These are phyloP conservation scores for Takashimella koratensis DNA, from an alignment of 1,284 basidiomycete genomes.

Conservation along the genomic window DNA sequence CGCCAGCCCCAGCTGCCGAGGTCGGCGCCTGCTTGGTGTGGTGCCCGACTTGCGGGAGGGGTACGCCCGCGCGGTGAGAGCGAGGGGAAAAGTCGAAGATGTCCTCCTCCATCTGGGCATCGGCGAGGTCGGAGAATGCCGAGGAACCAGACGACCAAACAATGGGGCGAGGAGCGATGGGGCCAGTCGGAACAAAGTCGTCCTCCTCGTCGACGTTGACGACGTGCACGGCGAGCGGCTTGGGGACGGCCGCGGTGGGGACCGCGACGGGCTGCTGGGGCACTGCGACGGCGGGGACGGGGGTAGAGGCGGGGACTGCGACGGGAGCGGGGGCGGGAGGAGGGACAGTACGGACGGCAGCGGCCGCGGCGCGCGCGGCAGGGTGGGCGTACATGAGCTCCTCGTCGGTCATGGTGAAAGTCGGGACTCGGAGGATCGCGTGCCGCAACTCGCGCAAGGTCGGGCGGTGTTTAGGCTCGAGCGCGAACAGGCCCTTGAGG, in stretches of 20 bases:
- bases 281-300: background rate
- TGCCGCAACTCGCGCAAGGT: slow-evolving; percentile 61
- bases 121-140: slow-evolving; percentile 7
- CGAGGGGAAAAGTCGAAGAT: slow-evolving; percentile 10
- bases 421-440: slow-evolving; percentile 58
- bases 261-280: background rate
- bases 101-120: slow-evolving; percentile 15
- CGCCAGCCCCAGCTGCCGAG: background rate
- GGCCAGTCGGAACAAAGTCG: background rate
- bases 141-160: slow-evolving; percentile 7
- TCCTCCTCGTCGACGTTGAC: background rate
- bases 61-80: background rate
- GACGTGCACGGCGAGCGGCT: background rate
- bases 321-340: background rate
- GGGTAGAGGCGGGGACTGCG: background rate
- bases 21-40: background rate
- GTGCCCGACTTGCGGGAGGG: background rate
- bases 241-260: background rate
- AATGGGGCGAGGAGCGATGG: background rate
- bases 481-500: slow-evolving; percentile 59
- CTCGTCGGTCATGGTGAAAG: slow-evolving; percentile 62
- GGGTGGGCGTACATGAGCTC: slow-evolving; percentile 53
- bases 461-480: slow-evolving; percentile 56
- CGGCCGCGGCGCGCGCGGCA: slow-evolving; percentile 35
- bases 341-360: slow-evolving; percentile 19